phyloP scores from a whole-genome alignment of 208 protist genomes.

The Kentomonas sorsogonicus region DNA sequence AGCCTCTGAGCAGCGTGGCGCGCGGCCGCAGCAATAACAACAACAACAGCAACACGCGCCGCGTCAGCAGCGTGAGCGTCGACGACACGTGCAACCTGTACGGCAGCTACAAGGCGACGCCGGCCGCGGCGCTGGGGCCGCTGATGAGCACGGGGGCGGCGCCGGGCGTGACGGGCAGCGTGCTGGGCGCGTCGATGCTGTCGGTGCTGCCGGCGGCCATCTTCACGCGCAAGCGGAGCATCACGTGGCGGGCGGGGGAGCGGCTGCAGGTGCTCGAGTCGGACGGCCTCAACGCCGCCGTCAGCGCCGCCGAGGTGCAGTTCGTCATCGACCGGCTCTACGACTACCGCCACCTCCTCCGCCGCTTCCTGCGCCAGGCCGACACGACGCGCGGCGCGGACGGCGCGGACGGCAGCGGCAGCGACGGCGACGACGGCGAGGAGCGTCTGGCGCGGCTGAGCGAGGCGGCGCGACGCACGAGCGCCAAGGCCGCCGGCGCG shows the following conservation, averaged over 20 bases:
- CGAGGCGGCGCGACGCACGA: neutral
- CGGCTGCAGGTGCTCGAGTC: neutral
- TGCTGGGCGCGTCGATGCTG: neutral
- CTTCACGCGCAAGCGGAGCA: neutral
- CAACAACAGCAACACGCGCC: too few relatives aligned
- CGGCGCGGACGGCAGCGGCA: too few relatives aligned
- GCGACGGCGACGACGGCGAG: too few relatives aligned
- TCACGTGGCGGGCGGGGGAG: neutral
- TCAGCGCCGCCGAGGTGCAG: slow-evolving; percentile 17
- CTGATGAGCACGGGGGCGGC: neutral
- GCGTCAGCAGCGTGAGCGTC: neutral
- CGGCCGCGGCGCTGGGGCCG: too few relatives aligned
- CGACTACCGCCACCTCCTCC: slow-evolving; percentile 18
- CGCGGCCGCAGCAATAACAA: too few relatives aligned
- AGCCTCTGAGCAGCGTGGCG: too few relatives aligned
- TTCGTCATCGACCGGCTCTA: slow-evolving; percentile 29
- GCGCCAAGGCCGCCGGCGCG: neutral
- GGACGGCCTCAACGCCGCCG: neutral
- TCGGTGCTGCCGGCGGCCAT: neutral
- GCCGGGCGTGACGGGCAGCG: neutral
- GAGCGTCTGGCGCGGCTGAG: neutral
- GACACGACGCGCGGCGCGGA: too few relatives aligned
- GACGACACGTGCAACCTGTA: neutral
- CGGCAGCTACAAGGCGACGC: neutral
- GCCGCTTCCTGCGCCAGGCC: neutral